phyloP scores from a whole-genome alignment of 495 filamentous ascomycete species.

The Thermothielavioides terrestris region DNA sequence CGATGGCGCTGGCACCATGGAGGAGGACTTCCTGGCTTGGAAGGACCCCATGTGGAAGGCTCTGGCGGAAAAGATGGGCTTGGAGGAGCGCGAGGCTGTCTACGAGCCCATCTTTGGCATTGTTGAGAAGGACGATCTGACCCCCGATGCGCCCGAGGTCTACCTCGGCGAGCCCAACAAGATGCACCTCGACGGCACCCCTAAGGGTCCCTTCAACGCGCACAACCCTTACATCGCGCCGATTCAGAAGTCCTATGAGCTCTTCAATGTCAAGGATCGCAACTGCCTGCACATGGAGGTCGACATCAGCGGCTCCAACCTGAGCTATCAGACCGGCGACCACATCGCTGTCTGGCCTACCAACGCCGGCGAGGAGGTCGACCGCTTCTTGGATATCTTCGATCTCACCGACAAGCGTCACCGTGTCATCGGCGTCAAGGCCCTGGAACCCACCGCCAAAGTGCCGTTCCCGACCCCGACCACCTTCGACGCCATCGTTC shows the following conservation, averaged over 20 bases:
- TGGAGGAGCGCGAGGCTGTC: slow-evolving; percentile 91
- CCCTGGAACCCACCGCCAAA: slow-evolving; percentile 90
- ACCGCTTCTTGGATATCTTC: slow-evolving; percentile 76
- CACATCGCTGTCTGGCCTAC: slow-evolving; percentile 98
- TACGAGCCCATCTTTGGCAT: slow-evolving; percentile 92
- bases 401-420: slow-evolving; percentile 69
- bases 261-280: slow-evolving; percentile 84
- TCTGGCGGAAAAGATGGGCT: slow-evolving; percentile 66
- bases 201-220: slow-evolving; percentile 88
- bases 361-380: slow-evolving; percentile 86
- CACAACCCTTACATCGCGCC: slow-evolving; percentile 97
- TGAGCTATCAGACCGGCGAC: slow-evolving; percentile 92
- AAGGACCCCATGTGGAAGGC: slow-evolving; percentile 98
- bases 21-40: slow-evolving; percentile 98
- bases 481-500: slow-evolving; percentile 86
- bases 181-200: slow-evolving; percentile 76
- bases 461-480: slow-evolving; percentile 96
- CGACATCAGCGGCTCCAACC: slow-evolving; percentile 74
- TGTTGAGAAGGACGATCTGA: slow-evolving; percentile 63
- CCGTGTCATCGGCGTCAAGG: slow-evolving; percentile 81
- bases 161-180: slow-evolving; percentile 97
- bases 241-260: slow-evolving; percentile 78
- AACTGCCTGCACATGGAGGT: slow-evolving; percentile 98
- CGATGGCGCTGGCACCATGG: slow-evolving; percentile 98
- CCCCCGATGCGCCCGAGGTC: slow-evolving; percentile 71